Conservation (phyloP, 2,329 filamentous ascomycete genomes). For the Fusarium albidum region DNA sequence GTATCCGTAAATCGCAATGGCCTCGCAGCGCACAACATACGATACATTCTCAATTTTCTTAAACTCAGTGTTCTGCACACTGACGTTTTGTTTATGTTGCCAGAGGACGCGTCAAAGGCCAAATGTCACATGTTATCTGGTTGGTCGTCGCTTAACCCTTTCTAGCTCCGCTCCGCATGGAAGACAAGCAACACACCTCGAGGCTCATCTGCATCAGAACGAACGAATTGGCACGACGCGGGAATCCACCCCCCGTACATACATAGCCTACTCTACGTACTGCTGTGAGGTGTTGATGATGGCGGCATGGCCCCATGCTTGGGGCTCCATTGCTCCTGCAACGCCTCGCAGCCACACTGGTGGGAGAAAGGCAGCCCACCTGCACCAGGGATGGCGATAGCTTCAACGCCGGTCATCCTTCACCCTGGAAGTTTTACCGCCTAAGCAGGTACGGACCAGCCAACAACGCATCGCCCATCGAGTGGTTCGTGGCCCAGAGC, state of each 20-base stretch:
- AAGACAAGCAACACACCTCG: conserved; percentile 13
- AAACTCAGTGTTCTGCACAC: not conserved
- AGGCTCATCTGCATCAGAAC: conserved; percentile 23
- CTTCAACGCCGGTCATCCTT: conserved; percentile 26
- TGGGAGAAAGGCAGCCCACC: not conserved
- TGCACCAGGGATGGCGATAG: conserved; percentile 16
- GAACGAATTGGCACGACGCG: conserved; percentile 10
- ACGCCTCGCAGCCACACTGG: not conserved
- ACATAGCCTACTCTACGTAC: too few relatives aligned
- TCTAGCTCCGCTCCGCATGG: conserved; percentile 14
- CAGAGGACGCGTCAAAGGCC: conserved; percentile 26
- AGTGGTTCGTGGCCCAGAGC: not conserved
- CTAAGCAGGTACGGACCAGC: conserved; percentile 7
- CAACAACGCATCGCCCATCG: not conserved
- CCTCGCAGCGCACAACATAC: too few relatives aligned
- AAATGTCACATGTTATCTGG: conserved; percentile 24
- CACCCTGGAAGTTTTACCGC: conserved; percentile 3
- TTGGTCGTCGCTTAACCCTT: conserved; percentile 11
- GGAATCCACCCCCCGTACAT: conserved; percentile 12
- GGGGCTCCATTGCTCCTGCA: conserved; percentile 1
- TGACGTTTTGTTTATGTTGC: conserved; percentile 7
- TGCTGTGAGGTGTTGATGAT: conserved; percentile 4
- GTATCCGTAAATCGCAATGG: too few relatives aligned
- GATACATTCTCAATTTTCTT: too few relatives aligned
- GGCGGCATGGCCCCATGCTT: conserved; percentile 2